phyloP scores from a whole-genome alignment of 768 basidiomycete genomes.

The Lactarius quietus region DNA sequence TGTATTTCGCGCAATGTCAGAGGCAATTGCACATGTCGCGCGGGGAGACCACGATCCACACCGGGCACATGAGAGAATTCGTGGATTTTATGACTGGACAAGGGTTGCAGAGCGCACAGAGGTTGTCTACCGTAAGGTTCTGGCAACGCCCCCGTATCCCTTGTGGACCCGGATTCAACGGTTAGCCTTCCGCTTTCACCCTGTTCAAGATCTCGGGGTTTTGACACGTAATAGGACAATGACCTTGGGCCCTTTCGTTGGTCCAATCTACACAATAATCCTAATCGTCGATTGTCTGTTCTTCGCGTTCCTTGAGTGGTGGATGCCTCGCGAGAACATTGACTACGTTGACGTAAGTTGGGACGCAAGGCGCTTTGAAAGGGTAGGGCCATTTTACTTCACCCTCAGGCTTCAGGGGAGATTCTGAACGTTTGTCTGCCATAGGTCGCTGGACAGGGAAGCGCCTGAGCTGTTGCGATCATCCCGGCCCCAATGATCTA shows the following conservation, averaged over 20 bases:
- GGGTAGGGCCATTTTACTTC: slow-evolving; percentile 29
- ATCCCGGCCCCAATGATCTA: background rate
- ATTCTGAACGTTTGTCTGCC: background rate
- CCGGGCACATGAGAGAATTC: slow-evolving; percentile 71
- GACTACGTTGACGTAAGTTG: slow-evolving; percentile 71
- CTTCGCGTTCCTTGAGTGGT: slow-evolving; percentile 80
- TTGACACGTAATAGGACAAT: slow-evolving; percentile 53
- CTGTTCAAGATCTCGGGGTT: background rate
- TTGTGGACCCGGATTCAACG: slow-evolving; percentile 75
- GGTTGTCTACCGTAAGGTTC: slow-evolving; percentile 68
- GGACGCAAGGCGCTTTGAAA: slow-evolving; percentile 40
- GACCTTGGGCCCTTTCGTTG: slow-evolving; percentile 73
- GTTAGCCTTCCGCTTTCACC: slow-evolving; percentile 37
- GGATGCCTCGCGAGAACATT: slow-evolving; percentile 70
- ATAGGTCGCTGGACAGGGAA: slow-evolving; percentile 13
- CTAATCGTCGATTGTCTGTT: slow-evolving; percentile 87
- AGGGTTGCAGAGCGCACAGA: slow-evolving; percentile 80
- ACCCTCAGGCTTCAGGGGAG: no score
- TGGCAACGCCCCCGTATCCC: slow-evolving; percentile 58
- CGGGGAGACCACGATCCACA: slow-evolving; percentile 69
- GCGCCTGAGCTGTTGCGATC: background rate
- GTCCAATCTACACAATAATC: slow-evolving; percentile 85
- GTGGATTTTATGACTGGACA: slow-evolving; percentile 84
- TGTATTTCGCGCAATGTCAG: slow-evolving; percentile 75
- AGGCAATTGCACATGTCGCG: slow-evolving; percentile 70